A percentile compares a stretch with the other conserved stretches of the same genome.
phyloP scores from a whole-genome alignment of 2,329 filamentous ascomycete genomes.

The Monosporascus sp. region DNA sequence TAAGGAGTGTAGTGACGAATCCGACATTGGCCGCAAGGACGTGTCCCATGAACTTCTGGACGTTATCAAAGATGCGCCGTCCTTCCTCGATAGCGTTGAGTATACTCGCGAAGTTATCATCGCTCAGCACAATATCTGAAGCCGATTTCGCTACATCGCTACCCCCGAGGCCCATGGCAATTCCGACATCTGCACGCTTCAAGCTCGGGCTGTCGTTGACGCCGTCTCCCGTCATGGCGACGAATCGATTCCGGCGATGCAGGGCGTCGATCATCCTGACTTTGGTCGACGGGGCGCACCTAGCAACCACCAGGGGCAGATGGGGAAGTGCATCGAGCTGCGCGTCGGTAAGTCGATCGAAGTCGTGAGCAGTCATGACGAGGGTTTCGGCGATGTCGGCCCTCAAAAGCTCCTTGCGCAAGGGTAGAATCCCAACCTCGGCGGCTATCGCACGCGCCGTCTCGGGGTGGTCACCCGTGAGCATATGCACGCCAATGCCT shows the following conservation, averaged over 20 bases:
- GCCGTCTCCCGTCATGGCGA: slow-evolving; percentile 71
- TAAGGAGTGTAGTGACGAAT: slow-evolving; percentile 63
- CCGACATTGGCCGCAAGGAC: slow-evolving; percentile 68
- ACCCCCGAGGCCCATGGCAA: slow-evolving; percentile 68
- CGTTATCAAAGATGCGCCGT: slow-evolving; percentile 65
- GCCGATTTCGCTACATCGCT: slow-evolving; percentile 76
- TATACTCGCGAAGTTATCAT: slow-evolving; percentile 83
- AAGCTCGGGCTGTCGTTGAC: slow-evolving; percentile 72
- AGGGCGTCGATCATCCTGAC: slow-evolving; percentile 74
- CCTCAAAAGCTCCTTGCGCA: slow-evolving; percentile 23
- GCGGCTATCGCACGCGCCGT: slow-evolving; percentile 62
- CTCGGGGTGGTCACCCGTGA: slow-evolving; percentile 65
- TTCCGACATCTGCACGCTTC: slow-evolving; percentile 69
- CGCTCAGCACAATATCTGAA: slow-evolving; percentile 81
- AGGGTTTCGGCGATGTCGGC: slow-evolving; percentile 35
- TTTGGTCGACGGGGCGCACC: slow-evolving; percentile 67
- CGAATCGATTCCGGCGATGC: slow-evolving; percentile 62
- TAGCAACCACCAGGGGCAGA: slow-evolving; percentile 63
- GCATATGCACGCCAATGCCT: slow-evolving; percentile 64
- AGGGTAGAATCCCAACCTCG: slow-evolving; percentile 56
- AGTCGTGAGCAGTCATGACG: slow-evolving; percentile 59
- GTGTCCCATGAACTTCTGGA: slow-evolving; percentile 66
- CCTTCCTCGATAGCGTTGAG: slow-evolving; percentile 69
- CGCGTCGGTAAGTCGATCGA: slow-evolving; percentile 56
- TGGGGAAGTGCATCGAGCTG: slow-evolving; percentile 58